Percentiles rank a stretch among this genome's conserved stretches.
These are phyloP conservation scores for Aphanoascus verrucosus DNA, from an alignment of 2,329 filamentous ascomycete species.

Conservation along the genomic window DNA sequence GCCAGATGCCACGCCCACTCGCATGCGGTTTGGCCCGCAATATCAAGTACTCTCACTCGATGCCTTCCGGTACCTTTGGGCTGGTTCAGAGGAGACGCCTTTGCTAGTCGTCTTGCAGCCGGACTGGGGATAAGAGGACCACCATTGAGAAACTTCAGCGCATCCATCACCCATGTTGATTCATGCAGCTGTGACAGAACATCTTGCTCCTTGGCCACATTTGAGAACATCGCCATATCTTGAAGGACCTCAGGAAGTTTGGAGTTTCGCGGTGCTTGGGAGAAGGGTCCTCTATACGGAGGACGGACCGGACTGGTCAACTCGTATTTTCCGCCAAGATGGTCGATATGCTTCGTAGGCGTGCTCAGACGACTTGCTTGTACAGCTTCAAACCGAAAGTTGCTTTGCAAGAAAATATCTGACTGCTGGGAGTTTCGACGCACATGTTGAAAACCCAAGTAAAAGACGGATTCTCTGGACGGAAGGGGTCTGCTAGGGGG, in stretches of 20 bases:
- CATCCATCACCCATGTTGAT: constrained; percentile 53
- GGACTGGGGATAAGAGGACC: constrained; percentile 50
- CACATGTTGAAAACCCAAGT: constrained; percentile 72
- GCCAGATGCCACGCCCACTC: constrained; percentile 97
- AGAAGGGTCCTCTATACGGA: constrained; percentile 58
- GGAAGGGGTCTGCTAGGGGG: constrained; percentile 16
- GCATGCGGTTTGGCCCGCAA: constrained; percentile 72
- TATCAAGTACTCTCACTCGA: constrained; percentile 64
- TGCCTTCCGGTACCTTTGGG: constrained; percentile 25
- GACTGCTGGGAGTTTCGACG: constrained; percentile 45
- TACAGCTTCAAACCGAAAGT: constrained; percentile 76
- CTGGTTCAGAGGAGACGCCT: constrained; percentile 20
- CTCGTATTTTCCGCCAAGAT: constrained; percentile 76
- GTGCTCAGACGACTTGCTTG: constrained; percentile 72
- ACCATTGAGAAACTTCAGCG: constrained; percentile 49
- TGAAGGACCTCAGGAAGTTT: constrained; percentile 51
- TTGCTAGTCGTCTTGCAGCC: constrained; percentile 32
- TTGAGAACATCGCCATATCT: constrained; percentile 30
- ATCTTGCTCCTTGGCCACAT: constrained; percentile 64
- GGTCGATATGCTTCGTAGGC: constrained; percentile 61
- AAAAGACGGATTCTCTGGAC: constrained; percentile 68
- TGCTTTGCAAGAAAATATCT: constrained; percentile 76
- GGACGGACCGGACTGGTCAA: constrained; percentile 59
- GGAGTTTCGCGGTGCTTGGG: constrained; percentile 63
- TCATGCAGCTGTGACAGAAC: constrained; percentile 60